Percentiles rank a stretch among this genome's conserved stretches.
These are phyloP conservation scores for Neofusicoccum parvum DNA, from an alignment of 2,329 filamentous ascomycete genomes.

Conservation along the genomic window DNA sequence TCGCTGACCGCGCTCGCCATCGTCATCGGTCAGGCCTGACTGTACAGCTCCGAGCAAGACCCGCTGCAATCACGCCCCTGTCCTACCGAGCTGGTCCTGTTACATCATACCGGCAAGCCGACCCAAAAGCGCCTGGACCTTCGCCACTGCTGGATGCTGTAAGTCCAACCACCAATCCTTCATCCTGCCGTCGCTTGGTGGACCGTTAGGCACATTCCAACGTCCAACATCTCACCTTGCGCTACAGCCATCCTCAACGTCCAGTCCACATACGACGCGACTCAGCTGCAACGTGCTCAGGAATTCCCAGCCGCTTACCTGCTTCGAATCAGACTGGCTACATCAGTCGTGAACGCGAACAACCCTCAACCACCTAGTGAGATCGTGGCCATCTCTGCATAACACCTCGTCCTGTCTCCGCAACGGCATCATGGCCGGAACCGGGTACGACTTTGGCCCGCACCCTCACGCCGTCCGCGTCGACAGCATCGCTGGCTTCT, in stretches of 20 bases:
- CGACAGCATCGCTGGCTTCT: constrained; percentile 7
- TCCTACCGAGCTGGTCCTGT: not conserved
- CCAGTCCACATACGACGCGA: not conserved
- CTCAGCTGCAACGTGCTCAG: not conserved
- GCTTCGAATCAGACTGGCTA: not conserved
- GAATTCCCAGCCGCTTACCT: no score
- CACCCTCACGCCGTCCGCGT: not conserved
- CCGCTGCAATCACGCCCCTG: constrained; percentile 1
- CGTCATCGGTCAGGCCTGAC: not conserved
- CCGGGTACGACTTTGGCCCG: not conserved
- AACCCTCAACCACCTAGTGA: not conserved
- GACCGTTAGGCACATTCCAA: not conserved
- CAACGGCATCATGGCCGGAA: not conserved
- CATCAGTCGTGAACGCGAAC: not conserved
- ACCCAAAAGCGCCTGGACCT: not conserved
- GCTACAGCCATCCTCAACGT: not conserved
- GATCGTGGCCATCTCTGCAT: no score
- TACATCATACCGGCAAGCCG: not conserved
- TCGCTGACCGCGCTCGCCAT: constrained; percentile 1
- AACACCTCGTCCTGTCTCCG: not conserved
- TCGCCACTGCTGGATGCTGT: not conserved
- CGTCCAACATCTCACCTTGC: not conserved
- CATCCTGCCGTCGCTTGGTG: not conserved
- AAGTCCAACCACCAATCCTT: not conserved
- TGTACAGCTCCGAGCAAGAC: not conserved